Conservation (phyloP, 257 asterid genomes). For the Salvia hispanica region DNA sequence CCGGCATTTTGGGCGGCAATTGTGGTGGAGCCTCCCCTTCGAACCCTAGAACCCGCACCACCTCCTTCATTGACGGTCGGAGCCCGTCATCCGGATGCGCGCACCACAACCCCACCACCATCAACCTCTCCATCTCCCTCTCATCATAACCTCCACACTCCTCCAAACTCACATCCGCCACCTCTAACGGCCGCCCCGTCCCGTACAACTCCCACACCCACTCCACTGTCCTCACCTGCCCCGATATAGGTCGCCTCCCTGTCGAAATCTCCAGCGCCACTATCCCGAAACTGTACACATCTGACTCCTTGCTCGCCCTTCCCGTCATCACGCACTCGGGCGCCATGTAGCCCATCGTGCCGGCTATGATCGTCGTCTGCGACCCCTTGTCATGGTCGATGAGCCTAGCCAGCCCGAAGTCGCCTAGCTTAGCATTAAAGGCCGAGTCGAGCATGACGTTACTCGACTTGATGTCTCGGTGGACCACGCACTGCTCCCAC, state of each 20-base stretch:
- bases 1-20: slow-evolving; percentile 3
- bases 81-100: slow-evolving; percentile 1
- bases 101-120: slow-evolving; percentile 25
- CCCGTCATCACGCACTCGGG: slow-evolving; percentile 10
- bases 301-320: slow-evolving; percentile 17
- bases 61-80: slow-evolving; percentile 11
- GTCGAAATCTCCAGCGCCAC: slow-evolving; percentile 7
- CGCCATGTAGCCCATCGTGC: slow-evolving; percentile 23
- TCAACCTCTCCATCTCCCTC: slow-evolving; percentile 9
- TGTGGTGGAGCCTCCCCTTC: slow-evolving; percentile 6
- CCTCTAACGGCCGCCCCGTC: neutral
- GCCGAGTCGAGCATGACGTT: slow-evolving; percentile 19
- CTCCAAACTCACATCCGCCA: neutral
- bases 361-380: slow-evolving; percentile 14
- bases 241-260: neutral
- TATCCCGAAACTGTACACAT: slow-evolving; percentile 18
- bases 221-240: slow-evolving; percentile 17
- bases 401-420: slow-evolving; percentile 19
- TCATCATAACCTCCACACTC: neutral
- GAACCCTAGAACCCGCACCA: neutral
- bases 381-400: slow-evolving; percentile 9
- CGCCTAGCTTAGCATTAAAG: slow-evolving; percentile 17
- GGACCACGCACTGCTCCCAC: slow-evolving; percentile 21
- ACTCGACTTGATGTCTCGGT: slow-evolving; percentile 22
- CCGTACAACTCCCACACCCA: slow-evolving; percentile 23